Percentiles rank a stretch among this genome's conserved stretches.
Evolutionary conservation across 2,329 filamentous ascomycete species (phyloP).

Genomic region (Raffaelea ambrosiae): DNA sequence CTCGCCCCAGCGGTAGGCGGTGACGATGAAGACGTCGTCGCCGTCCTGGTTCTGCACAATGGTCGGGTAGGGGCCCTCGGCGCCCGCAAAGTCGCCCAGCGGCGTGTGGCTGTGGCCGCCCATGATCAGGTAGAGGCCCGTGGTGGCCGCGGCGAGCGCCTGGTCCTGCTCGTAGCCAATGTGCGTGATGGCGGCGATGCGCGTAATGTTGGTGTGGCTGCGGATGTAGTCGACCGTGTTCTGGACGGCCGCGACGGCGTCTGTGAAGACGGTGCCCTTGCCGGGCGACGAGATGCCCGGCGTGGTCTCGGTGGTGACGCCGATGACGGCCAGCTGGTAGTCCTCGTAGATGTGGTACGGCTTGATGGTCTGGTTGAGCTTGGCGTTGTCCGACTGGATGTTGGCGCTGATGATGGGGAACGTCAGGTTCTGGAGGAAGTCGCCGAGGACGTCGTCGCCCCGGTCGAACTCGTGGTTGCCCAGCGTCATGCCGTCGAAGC

Average conservation of each 20-base stretch:
- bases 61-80: constrained; percentile 55
- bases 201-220: constrained; percentile 51
- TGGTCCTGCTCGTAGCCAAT: constrained; percentile 59
- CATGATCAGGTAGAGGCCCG: constrained; percentile 60
- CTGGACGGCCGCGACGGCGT: constrained; percentile 50
- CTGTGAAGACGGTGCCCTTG: constrained; percentile 47
- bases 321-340: constrained; percentile 53
- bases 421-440: constrained; percentile 54
- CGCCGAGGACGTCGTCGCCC: constrained; percentile 53
- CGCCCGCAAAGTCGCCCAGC: constrained; percentile 49
- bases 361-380: constrained; percentile 55
- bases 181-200: constrained; percentile 59
- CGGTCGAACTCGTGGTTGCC: constrained; percentile 62
- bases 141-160: constrained; percentile 49
- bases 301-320: constrained; percentile 53
- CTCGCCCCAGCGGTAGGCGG: constrained; percentile 60
- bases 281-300: constrained; percentile 51
- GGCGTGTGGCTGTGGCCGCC: constrained; percentile 54
- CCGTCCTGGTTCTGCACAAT: constrained; percentile 51
- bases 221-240: constrained; percentile 53
- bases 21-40: constrained; percentile 61
- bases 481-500: constrained; percentile 60
- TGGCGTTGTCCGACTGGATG: constrained; percentile 49
- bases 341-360: constrained; percentile 57
- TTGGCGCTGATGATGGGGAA: constrained; percentile 59